Base-by-base conservation (phyloP, 768 basidiomycete genomes). In the Coprinellus aureogranulatus region DNA sequence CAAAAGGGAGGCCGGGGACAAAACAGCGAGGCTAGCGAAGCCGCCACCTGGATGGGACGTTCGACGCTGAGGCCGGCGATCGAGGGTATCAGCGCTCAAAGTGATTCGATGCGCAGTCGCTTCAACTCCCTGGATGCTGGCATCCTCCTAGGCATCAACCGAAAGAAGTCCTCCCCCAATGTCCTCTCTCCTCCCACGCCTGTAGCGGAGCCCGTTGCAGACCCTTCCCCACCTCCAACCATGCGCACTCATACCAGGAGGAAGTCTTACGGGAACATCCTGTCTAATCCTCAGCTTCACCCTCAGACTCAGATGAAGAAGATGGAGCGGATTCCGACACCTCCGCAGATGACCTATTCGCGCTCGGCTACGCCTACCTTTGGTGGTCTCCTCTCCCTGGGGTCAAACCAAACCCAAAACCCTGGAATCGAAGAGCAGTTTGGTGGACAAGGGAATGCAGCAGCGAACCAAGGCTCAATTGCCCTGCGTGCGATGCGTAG, bases 401-500 rank as follows among this genome's bases (percentile, higher is more conserved):
- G 58, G 58, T 45, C 39, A 70, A 22, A 47, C 49, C 39, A 59
- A 59, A 37, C 27, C n/a, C 30, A 18, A 30, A 34, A 34, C 31
- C 8, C n/a, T 22, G 5, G 28, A 30, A 37, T n/a, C 34, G 28
- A 25, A 4, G 25, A 62, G 63, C 51, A n/a, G n/a, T n/a, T n/a
- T n/a, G n/a, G n/a, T n/a, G n/a, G n/a, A n/a, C n/a, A n/a, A n/a
- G n/a, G n/a, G n/a, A n/a, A n/a, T n/a, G n/a, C n/a, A n/a, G 53
- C 39, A 23, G 47, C 54, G 34, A 64, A 59, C 27, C 80, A 81
- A 27, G 83, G 80, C 28, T 90, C 88, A 0, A 88, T 92, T 42
- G 90, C 90, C 0, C 57, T 92, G 27, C 82, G 90, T 4, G 90
- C 90, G 4, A 92, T 92, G 75, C 78, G 87, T 42, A 87, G 86